Conservation (phyloP, 371 early-diverging fungal species). For the Phascolomyces articulosus region DNA sequence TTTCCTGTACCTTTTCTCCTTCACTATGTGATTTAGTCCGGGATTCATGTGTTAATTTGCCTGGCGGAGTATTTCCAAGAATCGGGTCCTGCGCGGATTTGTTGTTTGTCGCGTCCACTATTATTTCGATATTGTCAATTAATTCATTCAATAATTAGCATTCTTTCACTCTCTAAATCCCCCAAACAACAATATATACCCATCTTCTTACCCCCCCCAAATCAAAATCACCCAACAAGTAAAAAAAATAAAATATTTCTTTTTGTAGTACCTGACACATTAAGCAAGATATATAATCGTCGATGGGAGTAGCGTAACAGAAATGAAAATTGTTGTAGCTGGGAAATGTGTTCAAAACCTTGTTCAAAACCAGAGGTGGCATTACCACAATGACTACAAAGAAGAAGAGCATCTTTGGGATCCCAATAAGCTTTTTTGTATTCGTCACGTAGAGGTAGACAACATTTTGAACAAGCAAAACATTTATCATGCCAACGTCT, state of each 20-base stretch:
- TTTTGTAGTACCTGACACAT: slow-evolving; percentile 56
- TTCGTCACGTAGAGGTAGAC: slow-evolving; percentile 52
- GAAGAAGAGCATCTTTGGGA: slow-evolving; percentile 33
- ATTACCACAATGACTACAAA: slow-evolving; percentile 48
- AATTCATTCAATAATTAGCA: neutral
- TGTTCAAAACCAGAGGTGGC: neutral
- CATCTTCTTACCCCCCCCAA: neutral
- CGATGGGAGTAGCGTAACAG: slow-evolving; percentile 82
- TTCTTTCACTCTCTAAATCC: neutral
- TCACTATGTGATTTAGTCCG: slow-evolving; percentile 9
- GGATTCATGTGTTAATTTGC: slow-evolving; percentile 8
- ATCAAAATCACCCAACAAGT: too few relatives aligned
- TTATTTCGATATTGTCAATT: neutral
- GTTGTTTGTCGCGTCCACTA: neutral
- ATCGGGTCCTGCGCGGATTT: slow-evolving; percentile 1
- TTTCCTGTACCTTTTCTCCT: slow-evolving; percentile 21
- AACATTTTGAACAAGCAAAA: slow-evolving; percentile 74
- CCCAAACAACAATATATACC: too few relatives aligned
- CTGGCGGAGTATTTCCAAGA: slow-evolving; percentile 8
- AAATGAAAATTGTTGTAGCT: slow-evolving; percentile 90
- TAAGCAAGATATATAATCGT: slow-evolving; percentile 78
- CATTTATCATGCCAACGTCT: slow-evolving; percentile 84
- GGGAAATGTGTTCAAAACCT: slow-evolving; percentile 74
- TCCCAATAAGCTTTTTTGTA: slow-evolving; percentile 56
- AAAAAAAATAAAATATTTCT: neutral